These are phyloP conservation scores for Rhodosporidiobolus sp. DNA, from an alignment of 768 basidiomycete genomes.

Conservation along the genomic window DNA sequence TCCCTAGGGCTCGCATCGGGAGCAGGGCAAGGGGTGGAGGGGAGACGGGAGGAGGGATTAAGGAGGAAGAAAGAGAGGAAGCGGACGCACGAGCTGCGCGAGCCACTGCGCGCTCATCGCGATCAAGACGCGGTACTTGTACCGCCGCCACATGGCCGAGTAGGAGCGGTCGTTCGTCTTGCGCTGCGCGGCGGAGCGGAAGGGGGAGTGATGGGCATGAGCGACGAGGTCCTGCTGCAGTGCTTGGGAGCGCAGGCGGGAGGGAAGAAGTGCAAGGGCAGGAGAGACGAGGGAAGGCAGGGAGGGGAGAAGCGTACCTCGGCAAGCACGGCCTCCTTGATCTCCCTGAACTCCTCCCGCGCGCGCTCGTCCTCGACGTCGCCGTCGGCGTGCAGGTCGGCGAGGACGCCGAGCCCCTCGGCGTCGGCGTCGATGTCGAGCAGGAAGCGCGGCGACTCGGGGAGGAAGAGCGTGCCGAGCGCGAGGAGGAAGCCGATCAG, in stretches of 20 bases:
- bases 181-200: slow-evolving; percentile 54
- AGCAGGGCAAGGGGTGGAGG: neutral
- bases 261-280: neutral
- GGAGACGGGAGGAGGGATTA: too few relatives aligned
- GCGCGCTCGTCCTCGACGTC: slow-evolving; percentile 66
- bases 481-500: slow-evolving; percentile 78
- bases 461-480: slow-evolving; percentile 73
- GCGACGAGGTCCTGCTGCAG: too few relatives aligned
- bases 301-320: slow-evolving; percentile 45
- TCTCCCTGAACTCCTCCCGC: slow-evolving; percentile 80
- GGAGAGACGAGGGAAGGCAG: neutral
- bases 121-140: slow-evolving; percentile 79
- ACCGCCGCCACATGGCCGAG: slow-evolving; percentile 75
- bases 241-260: too few relatives aligned
- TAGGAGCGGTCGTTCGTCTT: slow-evolving; percentile 74
- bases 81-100: slow-evolving; percentile 74
- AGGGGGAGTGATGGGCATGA: neutral
- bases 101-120: slow-evolving; percentile 96
- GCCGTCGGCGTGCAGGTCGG: slow-evolving; percentile 76
- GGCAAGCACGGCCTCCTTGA: slow-evolving; percentile 59
- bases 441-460: slow-evolving; percentile 91
- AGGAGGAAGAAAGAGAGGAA: neutral
- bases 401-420: slow-evolving; percentile 79
- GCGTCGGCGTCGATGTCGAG: slow-evolving; percentile 80
- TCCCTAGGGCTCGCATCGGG: too few relatives aligned